Percentiles rank a stretch among this genome's conserved stretches.
phyloP scores from a whole-genome alignment of 2,329 filamentous ascomycete species.

The Penicillium concentricum region DNA sequence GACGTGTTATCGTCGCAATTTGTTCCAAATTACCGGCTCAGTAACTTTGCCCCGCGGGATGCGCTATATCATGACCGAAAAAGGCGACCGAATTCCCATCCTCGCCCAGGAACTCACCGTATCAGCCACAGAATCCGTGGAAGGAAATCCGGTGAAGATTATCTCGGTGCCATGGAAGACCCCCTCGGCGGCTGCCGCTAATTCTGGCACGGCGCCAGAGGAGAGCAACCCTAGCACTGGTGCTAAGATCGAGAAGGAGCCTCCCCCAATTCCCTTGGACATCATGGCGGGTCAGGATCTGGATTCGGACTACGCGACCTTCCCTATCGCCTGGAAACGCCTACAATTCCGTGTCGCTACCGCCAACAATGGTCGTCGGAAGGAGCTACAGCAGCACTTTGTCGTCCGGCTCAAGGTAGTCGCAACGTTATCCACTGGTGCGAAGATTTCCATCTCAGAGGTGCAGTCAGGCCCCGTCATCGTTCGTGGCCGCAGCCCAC shows the following conservation, averaged over 20 bases:
- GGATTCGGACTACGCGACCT: conserved; percentile 82
- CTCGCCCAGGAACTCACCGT: conserved; percentile 81
- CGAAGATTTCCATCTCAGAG: conserved; percentile 77
- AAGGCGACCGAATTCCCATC: conserved; percentile 80
- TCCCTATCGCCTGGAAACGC: conserved; percentile 90
- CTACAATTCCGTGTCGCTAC: conserved; percentile 93
- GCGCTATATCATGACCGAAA: conserved; percentile 77
- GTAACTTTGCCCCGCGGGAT: conserved; percentile 76
- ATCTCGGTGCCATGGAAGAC: conserved; percentile 99
- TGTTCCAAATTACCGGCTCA: conserved; percentile 93
- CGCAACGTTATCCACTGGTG: conserved; percentile 79
- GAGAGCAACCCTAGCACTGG: conserved; percentile 39
- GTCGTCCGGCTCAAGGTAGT: conserved; percentile 83
- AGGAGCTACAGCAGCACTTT: conserved; percentile 96
- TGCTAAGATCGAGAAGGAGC: conserved; percentile 77
- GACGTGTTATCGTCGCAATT: conserved; percentile 91
- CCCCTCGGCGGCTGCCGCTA: conserved; percentile 61
- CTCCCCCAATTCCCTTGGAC: conserved; percentile 73
- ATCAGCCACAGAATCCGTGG: conserved; percentile 90
- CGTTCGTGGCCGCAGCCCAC: conserved; percentile 85
- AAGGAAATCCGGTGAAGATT: conserved; percentile 85
- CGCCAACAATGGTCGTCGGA: conserved; percentile 90
- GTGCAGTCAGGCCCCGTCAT: conserved; percentile 87
- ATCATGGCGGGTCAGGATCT: conserved; percentile 64
- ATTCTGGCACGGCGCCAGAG: conserved; percentile 53